phyloP scores from a whole-genome alignment of 768 basidiomycete species.

The Kwoniella dejecticola region DNA sequence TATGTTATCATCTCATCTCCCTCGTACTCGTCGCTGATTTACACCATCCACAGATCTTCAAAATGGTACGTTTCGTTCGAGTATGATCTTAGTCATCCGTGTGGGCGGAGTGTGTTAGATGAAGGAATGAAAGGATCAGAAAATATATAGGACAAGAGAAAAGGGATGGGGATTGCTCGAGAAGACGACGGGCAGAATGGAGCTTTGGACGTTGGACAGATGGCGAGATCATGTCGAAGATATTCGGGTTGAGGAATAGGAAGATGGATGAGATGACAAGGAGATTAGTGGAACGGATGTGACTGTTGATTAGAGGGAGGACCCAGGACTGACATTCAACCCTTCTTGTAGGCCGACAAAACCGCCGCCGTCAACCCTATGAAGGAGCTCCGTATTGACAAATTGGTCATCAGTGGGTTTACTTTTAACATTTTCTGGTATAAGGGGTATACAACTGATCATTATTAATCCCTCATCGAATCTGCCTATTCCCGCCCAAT shows the following conservation, averaged over 20 bases:
- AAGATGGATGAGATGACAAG: background rate
- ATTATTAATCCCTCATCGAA: background rate
- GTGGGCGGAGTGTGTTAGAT: no score
- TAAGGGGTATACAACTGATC: background rate
- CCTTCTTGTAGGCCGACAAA: conserved; percentile 54
- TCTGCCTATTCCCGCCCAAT: background rate
- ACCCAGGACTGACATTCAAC: conserved; percentile 5
- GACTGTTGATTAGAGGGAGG: background rate
- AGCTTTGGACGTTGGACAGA: no score
- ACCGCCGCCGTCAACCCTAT: conserved; percentile 70
- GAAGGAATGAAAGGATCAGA: no score
- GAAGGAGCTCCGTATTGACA: conserved; percentile 96
- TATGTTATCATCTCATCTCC: background rate
- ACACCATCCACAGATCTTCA: conserved; percentile 21
- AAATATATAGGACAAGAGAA: no score
- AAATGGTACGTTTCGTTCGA: conserved; percentile 28
- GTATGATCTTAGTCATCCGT: no score
- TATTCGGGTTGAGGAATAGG: background rate
- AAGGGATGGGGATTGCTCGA: no score
- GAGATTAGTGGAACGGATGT: background rate
- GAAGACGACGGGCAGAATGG: no score
- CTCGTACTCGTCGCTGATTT: background rate
- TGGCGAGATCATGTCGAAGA: no score
- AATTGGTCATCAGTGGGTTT: conserved; percentile 96
- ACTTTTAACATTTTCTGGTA: background rate